phyloP scores from a whole-genome alignment of 331 rosid species.

The Prunus yedoensis region DNA sequence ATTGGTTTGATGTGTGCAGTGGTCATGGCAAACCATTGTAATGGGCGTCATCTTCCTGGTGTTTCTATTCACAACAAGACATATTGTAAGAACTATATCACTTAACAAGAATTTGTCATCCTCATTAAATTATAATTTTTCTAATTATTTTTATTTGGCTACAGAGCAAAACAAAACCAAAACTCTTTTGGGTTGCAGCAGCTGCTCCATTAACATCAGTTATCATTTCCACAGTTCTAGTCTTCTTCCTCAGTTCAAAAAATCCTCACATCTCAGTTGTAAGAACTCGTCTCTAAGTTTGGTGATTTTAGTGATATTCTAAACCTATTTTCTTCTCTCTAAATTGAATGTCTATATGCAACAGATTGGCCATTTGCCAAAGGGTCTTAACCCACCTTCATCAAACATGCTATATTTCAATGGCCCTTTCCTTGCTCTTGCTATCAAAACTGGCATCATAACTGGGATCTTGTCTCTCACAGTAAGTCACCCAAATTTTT shows the following conservation, averaged over 20 bases:
- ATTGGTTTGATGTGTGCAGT: slow-evolving; percentile 48
- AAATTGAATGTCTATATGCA: background rate
- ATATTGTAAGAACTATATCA: slow-evolving; percentile 53
- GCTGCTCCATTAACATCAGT: slow-evolving; percentile 96
- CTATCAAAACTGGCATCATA: slow-evolving; percentile 88
- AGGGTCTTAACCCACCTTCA: slow-evolving; percentile 92
- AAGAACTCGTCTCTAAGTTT: slow-evolving; percentile 30
- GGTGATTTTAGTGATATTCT: background rate
- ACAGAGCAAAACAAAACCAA: slow-evolving; percentile 85
- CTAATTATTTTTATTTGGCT: background rate
- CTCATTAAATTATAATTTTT: background rate
- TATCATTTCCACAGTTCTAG: slow-evolving; percentile 73
- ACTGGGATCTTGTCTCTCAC: slow-evolving; percentile 93
- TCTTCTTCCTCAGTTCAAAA: slow-evolving; percentile 57
- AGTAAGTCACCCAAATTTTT: slow-evolving; percentile 45
- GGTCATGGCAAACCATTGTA: slow-evolving; percentile 89
- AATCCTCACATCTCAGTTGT: slow-evolving; percentile 63
- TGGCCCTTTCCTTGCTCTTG: slow-evolving; percentile 69
- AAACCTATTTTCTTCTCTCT: background rate
- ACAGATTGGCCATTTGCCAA: slow-evolving; percentile 93
- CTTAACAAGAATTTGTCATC: background rate
- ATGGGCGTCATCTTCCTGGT: slow-evolving; percentile 66
- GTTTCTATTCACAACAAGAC: slow-evolving; percentile 67
- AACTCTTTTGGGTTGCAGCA: slow-evolving; percentile 84
- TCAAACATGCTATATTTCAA: slow-evolving; percentile 74